phyloP scores from a whole-genome alignment of 208 protist species.

The Acanthamoeba polyphaga region DNA sequence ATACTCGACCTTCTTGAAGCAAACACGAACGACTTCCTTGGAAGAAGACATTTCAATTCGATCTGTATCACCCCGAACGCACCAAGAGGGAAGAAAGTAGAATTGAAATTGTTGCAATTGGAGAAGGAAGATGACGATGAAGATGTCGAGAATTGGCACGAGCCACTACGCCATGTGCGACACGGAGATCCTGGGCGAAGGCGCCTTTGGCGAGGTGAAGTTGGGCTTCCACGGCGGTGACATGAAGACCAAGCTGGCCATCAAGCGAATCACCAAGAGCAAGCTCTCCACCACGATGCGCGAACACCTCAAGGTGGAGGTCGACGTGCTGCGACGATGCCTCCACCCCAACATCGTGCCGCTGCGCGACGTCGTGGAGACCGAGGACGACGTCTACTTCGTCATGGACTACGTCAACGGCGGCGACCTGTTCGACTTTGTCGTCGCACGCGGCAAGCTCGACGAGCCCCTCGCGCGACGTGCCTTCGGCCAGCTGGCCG shows the following conservation, averaged over 20 bases:
- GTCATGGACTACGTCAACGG: conserved; percentile 82
- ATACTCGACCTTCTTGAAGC: no score
- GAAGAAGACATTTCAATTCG: no score
- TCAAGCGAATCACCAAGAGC: conserved; percentile 34
- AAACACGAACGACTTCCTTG: no score
- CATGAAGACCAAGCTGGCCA: conserved; percentile 4
- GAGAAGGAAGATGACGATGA: not conserved
- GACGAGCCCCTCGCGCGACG: conserved; percentile 91
- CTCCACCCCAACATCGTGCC: conserved; percentile 23
- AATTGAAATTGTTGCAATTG: not conserved
- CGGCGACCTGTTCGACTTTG: conserved; percentile 95
- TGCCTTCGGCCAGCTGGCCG: conserved; percentile 95
- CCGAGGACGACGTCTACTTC: conserved; percentile 47
- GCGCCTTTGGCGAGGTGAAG: conserved; percentile 42
- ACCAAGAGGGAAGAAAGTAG: no score
- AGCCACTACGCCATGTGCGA: conserved; percentile 20
- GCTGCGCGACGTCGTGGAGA: conserved; percentile 54
- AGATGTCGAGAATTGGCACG: not conserved
- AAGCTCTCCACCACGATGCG: conserved; percentile 51
- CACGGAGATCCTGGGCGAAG: conserved; percentile 41
- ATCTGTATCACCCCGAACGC: no score
- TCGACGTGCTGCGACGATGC: conserved; percentile 59
- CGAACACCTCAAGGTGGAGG: conserved; percentile 50
- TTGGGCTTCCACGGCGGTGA: not conserved
- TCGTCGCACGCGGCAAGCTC: conserved; percentile 91